Base-by-base conservation (phyloP, 768 basidiomycete species). In the Pseudohyphozyma bogoriensis region DNA sequence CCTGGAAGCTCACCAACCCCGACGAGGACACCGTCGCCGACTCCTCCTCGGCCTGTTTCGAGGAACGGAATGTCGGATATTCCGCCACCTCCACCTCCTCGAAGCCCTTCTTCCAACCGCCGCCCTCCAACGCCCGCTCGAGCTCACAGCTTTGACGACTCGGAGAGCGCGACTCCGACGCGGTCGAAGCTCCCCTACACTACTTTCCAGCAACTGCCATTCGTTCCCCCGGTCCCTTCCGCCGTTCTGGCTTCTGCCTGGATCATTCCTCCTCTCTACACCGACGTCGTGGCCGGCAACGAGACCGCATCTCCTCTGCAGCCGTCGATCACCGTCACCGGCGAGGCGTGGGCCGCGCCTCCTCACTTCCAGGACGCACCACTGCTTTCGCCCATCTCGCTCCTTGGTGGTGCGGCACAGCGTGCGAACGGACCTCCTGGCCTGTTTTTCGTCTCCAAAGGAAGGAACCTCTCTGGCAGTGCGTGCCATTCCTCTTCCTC, bases 211-310 rank as follows among this genome's bases (percentile, higher is more conserved):
- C 89, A 93, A 74, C 76, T 93, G 20, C 79, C 78, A 11, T 91
- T 89, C 69, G 81, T 90, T 4, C 89, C 89, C 13, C 84, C 80
- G 53, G 88, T 93, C 68, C 89, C 89, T n/a, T 77, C 91, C 56
- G 85, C 86, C 31, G 81, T 85, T 0, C 86, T 93, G 56, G 86
- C 89, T 32, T 87, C 91, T 69, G 87, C 90, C 44, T 93, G 87
- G 73, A 81, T 89, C 59, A 93, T 93, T 54, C 89, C 89, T 11
- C 89, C 89, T 1, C 88, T 88, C 62, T 93, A 93, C 74, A 29
- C 47, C 20, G 80, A 83, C 16, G 78, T 82, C 44, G 88, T 89
- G 73, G 74, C n/a, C 37, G 3, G 28, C 37, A 9, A 7, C 28
- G 6, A 13, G 13, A 40, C 53, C 47, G 6, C 26, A 3, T 24